Percentiles rank a stretch among this genome's conserved stretches.
Conservation (phyloP, 1,284 basidiomycete species). For the Fomitiporia mediterranea region DNA sequence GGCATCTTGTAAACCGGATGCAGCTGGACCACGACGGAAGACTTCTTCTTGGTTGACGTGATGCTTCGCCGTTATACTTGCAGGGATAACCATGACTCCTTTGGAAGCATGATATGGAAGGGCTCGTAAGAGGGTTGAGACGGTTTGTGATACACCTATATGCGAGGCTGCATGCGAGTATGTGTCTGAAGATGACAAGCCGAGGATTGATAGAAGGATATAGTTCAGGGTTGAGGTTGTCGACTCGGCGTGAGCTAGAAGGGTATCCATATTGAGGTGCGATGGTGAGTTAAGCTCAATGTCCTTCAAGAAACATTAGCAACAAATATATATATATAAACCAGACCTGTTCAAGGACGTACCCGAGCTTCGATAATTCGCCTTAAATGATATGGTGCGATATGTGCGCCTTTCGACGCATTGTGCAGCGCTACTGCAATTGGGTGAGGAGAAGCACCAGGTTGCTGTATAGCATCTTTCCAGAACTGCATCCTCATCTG, state of each 20-base stretch:
- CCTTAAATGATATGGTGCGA: slow-evolving; percentile 75
- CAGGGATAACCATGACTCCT: slow-evolving; percentile 76
- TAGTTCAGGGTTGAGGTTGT: slow-evolving; percentile 80
- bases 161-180: slow-evolving; percentile 80
- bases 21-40: slow-evolving; percentile 63
- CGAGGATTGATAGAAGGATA: slow-evolving; percentile 69
- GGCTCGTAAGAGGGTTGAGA: slow-evolving; percentile 70
- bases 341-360: slow-evolving; percentile 31
- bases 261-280: slow-evolving; percentile 65
- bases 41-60: slow-evolving; percentile 85
- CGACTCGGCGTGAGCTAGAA: slow-evolving; percentile 71
- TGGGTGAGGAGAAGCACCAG: slow-evolving; percentile 76
- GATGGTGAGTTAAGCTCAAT: slow-evolving; percentile 66
- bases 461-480: slow-evolving; percentile 76
- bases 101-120: slow-evolving; percentile 74
- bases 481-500: slow-evolving; percentile 92
- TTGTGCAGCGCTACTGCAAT: slow-evolving; percentile 74
- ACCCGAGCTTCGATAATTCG: slow-evolving; percentile 85
- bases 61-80: slow-evolving; percentile 78
- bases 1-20: slow-evolving; percentile 65
- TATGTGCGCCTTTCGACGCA: slow-evolving; percentile 44
- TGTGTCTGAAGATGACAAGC: slow-evolving; percentile 53
- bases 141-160: slow-evolving; percentile 66
- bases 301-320: slow-evolving; percentile 45
- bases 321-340: slow-evolving; percentile 14